These are phyloP conservation scores for Leccinum olivaceoglutinosum DNA, from an alignment of 1,284 basidiomycete species.

Conservation along the genomic window DNA sequence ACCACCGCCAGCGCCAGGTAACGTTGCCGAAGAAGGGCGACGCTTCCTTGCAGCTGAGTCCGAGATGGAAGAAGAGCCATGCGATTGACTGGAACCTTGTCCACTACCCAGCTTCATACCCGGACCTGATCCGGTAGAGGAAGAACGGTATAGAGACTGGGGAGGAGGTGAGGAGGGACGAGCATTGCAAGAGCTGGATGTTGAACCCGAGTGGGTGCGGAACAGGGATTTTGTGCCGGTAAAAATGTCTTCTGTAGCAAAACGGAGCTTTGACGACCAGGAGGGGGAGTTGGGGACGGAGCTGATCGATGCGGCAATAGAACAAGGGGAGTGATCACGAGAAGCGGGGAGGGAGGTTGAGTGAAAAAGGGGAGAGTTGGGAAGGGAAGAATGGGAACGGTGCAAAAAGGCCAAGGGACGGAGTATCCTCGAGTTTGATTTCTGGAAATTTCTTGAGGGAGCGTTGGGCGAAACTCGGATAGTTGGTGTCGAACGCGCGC, in stretches of 20 bases:
- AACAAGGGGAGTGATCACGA: constrained; percentile 10
- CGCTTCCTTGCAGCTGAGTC: constrained; percentile 28
- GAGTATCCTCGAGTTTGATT: constrained; percentile 28
- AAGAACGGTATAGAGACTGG: constrained; percentile 10
- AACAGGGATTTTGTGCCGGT: constrained; percentile 44
- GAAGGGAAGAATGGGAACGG: constrained; percentile 27
- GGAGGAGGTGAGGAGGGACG: constrained; percentile 16
- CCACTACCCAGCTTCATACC: not conserved
- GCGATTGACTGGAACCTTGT: not conserved
- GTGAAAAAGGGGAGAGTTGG: constrained; percentile 18
- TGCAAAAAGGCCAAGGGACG: constrained; percentile 22
- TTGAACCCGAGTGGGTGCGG: constrained; percentile 36
- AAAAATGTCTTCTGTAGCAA: constrained; percentile 39
- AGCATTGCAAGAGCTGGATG: constrained; percentile 4
- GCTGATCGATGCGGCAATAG: constrained; percentile 11
- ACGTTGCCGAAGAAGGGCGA: constrained; percentile 18
- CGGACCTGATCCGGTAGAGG: constrained; percentile 11
- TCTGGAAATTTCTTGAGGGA: constrained; percentile 24
- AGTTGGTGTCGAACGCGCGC: constrained; percentile 19
- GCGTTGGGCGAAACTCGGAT: constrained; percentile 13
- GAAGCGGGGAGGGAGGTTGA: constrained; percentile 18
- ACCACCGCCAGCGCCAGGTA: constrained; percentile 27
- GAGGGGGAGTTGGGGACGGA: constrained; percentile 18
- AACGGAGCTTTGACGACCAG: constrained; percentile 20
- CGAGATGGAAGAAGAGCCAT: constrained; percentile 11